A percentile compares a stretch with the other conserved stretches of the same genome.
Evolutionary conservation across 2,329 filamentous ascomycete genomes (phyloP).

Genomic region (Ascochyta viciae-villosae): DNA sequence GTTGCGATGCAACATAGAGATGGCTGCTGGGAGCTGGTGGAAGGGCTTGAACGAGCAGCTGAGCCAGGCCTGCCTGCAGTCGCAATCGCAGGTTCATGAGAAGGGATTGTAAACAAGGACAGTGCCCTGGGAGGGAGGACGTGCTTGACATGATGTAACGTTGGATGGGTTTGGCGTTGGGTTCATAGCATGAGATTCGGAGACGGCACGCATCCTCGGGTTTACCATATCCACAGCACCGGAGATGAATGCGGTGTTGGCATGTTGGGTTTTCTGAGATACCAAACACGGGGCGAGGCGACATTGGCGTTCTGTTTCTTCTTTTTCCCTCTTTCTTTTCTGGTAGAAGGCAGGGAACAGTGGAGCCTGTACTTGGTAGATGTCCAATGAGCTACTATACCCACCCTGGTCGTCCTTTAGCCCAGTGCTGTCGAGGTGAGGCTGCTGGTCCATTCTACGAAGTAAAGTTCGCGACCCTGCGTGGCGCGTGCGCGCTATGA

Average conservation of each 20-base stretch:
- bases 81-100: background rate
- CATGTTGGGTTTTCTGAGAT: conserved; percentile 15
- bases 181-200: conserved; percentile 7
- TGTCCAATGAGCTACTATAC: background rate
- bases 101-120: background rate
- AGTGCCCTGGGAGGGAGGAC: background rate
- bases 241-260: conserved; percentile 6
- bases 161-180: conserved; percentile 3
- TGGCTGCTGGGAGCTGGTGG: conserved; percentile 25
- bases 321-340: background rate
- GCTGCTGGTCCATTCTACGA: background rate
- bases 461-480: conserved; percentile 1
- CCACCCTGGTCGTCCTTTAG: too few relatives aligned
- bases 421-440: background rate
- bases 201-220: conserved; percentile 12
- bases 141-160: background rate
- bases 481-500: background rate
- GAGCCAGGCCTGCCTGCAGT: conserved; percentile 31
- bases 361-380: background rate
- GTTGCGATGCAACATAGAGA: conserved; percentile 37
- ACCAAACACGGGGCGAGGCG: conserved; percentile 2
- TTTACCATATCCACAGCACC: background rate
- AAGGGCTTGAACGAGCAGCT: conserved; percentile 17
- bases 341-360: background rate
- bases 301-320: background rate